These are phyloP conservation scores for Saksenaea oblongispora DNA, from an alignment of 371 early-diverging fungal genomes.

Conservation along the genomic window DNA sequence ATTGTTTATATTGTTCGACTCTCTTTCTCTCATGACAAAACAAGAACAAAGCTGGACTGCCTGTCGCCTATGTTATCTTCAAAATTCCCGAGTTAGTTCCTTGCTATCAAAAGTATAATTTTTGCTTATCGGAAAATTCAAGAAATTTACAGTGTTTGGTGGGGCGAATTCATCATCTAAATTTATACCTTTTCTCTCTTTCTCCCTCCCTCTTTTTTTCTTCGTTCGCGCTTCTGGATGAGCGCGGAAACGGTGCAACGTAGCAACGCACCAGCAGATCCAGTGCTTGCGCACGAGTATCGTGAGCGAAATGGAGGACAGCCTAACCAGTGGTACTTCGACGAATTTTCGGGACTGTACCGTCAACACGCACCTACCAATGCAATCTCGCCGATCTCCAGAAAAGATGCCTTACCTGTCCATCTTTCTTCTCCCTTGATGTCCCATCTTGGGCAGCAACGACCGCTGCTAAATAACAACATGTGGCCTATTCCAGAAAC, in stretches of 20 bases:
- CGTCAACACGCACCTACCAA: conserved; percentile 22
- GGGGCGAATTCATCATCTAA: background rate
- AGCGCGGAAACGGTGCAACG: background rate
- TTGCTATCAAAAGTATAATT: background rate
- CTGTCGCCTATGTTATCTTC: too few relatives aligned
- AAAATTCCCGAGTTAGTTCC: too few relatives aligned
- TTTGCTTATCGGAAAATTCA: conserved; percentile 6
- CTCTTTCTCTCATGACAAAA: too few relatives aligned
- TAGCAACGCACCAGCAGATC: background rate
- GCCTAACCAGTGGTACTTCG: conserved; percentile 38
- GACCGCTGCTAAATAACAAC: background rate
- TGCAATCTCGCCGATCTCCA: background rate
- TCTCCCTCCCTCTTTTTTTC: background rate
- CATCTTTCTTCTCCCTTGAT: background rate
- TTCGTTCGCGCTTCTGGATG: background rate
- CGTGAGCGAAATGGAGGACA: conserved; percentile 8
- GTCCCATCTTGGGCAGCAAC: background rate
- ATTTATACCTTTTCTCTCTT: background rate
- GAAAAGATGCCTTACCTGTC: background rate
- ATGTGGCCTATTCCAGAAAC: conserved; percentile 27
- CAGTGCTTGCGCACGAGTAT: conserved; percentile 10
- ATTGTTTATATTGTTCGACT: too few relatives aligned
- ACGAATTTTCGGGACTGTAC: conserved; percentile 38
- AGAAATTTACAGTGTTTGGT: background rate
- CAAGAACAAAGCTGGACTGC: too few relatives aligned